Percentiles rank a stretch among this genome's conserved stretches.
phyloP scores from a whole-genome alignment of 306 rosid species.

The Gastrolobium villosum region DNA sequence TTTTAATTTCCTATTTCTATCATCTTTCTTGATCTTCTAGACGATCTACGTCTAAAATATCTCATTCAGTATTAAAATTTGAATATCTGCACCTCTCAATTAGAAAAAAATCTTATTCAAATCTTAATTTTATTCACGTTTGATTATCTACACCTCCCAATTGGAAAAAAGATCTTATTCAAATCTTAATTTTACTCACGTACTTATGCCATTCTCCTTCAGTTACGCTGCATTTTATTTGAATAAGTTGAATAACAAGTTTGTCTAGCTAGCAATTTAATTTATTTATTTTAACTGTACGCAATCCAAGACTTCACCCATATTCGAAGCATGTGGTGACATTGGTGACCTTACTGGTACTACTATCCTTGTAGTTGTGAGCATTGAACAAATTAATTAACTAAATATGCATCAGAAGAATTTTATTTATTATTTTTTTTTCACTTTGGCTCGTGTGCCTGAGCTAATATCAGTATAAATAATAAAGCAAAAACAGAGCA shows the following conservation, averaged over 20 bases:
- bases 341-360: background rate
- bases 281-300: no score
- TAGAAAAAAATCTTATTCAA: no score
- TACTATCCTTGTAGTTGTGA: background rate
- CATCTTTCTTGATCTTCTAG: no score
- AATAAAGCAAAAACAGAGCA: background rate
- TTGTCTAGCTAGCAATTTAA: background rate
- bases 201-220: background rate
- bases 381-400: background rate
- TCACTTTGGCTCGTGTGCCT: background rate
- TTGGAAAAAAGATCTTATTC: no score
- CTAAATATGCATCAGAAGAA: background rate
- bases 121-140: no score
- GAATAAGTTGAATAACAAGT: background rate
- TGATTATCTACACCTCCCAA: background rate
- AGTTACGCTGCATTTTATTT: background rate
- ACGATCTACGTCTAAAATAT: background rate
- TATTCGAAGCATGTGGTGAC: conserved; percentile 19
- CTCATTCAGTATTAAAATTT: background rate
- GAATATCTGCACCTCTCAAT: background rate
- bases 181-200: no score
- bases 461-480: background rate
- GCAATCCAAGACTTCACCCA: background rate
- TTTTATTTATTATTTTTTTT: background rate
- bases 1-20: no score